A percentile compares a stretch with the other conserved stretches of the same genome.
These are phyloP conservation scores for Candida berthetii DNA, from an alignment of 805 yeast genomes.

Conservation along the genomic window DNA sequence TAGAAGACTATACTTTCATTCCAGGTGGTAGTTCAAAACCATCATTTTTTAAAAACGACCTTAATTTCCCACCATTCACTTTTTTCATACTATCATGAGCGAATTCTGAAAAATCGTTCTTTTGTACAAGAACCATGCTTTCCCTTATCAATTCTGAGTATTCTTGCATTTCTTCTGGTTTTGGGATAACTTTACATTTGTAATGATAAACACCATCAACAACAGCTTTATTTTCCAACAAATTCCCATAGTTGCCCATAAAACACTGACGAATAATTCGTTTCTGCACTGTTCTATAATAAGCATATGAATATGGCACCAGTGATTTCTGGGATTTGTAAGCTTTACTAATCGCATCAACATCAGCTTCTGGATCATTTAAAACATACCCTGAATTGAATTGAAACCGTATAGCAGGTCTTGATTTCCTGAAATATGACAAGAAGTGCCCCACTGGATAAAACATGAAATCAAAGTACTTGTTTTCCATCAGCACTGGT, in stretches of 20 bases:
- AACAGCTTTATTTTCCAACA: constrained; percentile 12
- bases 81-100: no score
- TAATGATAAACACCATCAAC: constrained; percentile 17
- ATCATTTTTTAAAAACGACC: no score
- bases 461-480: constrained; percentile 9
- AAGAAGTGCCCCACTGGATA: constrained; percentile 17
- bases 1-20: no score
- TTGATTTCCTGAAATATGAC: constrained; percentile 14
- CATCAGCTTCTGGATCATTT: constrained; percentile 9
- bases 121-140: no score
- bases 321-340: constrained; percentile 6
- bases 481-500: neutral
- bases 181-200: constrained; percentile 1
- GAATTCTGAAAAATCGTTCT: no score
- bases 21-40: no score
- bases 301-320: constrained; percentile 13
- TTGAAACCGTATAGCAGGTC: constrained; percentile 16
- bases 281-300: constrained; percentile 10
- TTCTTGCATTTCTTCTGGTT: neutral
- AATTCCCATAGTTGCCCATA: constrained; percentile 3
- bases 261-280: constrained; percentile 7
- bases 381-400: constrained; percentile 9
- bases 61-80: no score
- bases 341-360: neutral
- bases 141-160: neutral